Conservation (phyloP, 306 rosid genomes). For the Vigna radiata region DNA sequence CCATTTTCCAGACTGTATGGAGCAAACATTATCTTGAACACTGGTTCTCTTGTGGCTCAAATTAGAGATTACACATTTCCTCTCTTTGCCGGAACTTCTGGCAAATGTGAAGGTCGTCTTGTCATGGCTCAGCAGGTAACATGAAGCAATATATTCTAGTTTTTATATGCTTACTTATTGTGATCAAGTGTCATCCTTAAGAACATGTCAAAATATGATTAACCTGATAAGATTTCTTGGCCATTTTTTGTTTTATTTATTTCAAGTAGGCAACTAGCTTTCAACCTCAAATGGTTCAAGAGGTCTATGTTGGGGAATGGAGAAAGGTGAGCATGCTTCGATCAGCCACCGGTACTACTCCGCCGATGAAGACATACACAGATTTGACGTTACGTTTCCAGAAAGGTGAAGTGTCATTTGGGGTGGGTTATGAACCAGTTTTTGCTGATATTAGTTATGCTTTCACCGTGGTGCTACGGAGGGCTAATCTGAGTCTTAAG, state of each 20-base stretch:
- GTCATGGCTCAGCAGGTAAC: slow-evolving; percentile 97
- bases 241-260: slow-evolving; percentile 49
- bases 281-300: slow-evolving; percentile 92
- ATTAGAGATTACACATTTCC: slow-evolving; percentile 83
- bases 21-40: slow-evolving; percentile 68
- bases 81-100: slow-evolving; percentile 74
- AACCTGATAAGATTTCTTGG: slow-evolving; percentile 38
- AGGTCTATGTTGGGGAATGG: slow-evolving; percentile 90
- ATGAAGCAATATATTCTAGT: background rate
- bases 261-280: slow-evolving; percentile 87
- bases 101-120: slow-evolving; percentile 81
- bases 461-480: slow-evolving; percentile 87
- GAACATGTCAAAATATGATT: background rate
- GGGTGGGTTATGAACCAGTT: slow-evolving; percentile 92
- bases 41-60: slow-evolving; percentile 65
- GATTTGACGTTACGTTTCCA: slow-evolving; percentile 82
- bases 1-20: slow-evolving; percentile 93
- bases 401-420: slow-evolving; percentile 78
- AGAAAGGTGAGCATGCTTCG: slow-evolving; percentile 94
- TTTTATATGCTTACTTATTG: no score
- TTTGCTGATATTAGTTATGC: slow-evolving; percentile 94
- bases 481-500: slow-evolving; percentile 89
- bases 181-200: no score
- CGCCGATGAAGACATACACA: slow-evolving; percentile 86
- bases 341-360: slow-evolving; percentile 95